Evolutionary conservation across 257 asterid genomes (phyloP).

Genomic region (Solanum rostratum): DNA sequence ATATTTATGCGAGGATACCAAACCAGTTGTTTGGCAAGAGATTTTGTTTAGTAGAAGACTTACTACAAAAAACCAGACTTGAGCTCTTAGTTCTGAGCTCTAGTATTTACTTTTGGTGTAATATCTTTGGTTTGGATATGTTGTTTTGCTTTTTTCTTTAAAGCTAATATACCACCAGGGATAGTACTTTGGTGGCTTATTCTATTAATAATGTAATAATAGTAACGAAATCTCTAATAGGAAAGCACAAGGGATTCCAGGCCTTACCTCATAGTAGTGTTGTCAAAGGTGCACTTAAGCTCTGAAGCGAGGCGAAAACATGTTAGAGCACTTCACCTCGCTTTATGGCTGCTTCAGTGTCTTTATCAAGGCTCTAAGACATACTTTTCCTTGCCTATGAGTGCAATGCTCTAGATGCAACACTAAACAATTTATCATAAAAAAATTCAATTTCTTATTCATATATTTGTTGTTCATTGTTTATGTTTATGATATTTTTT

Average conservation of each 20-base stretch:
- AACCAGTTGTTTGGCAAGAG: background rate
- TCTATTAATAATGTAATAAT: background rate
- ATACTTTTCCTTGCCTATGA: background rate
- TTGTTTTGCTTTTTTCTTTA: background rate
- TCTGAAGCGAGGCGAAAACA: background rate
- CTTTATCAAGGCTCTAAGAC: background rate
- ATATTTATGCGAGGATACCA: background rate
- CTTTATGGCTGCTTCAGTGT: background rate
- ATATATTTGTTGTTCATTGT: background rate
- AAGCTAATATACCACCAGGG: background rate
- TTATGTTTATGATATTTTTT: too few relatives aligned
- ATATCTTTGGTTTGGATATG: background rate
- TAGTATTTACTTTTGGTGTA: background rate
- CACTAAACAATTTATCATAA: background rate
- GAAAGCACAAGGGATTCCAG: background rate
- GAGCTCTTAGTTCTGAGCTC: background rate
- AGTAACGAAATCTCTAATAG: background rate
- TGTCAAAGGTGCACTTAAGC: background rate
- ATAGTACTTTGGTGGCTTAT: background rate
- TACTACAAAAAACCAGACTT: background rate
- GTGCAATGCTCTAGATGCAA: background rate
- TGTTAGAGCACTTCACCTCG: background rate
- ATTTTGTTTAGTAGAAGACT: background rate
- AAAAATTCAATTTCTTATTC: background rate
- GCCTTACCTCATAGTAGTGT: background rate